Conservation (phyloP, 2,329 filamentous ascomycete genomes). For the Pyrenophora teres region DNA sequence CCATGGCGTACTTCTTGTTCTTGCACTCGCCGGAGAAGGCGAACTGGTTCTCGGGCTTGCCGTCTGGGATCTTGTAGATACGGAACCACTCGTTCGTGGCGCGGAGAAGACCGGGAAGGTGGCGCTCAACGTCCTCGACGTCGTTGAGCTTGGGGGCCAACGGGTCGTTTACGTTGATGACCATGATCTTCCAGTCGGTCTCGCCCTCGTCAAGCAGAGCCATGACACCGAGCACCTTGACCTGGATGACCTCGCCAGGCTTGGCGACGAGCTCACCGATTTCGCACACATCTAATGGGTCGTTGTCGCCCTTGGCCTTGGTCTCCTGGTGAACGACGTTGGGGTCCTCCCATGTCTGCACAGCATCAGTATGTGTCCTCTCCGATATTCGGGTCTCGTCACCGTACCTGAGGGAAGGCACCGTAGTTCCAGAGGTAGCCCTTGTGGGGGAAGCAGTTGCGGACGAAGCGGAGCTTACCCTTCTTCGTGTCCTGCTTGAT, state of each 20-base stretch:
- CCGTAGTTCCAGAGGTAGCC: conserved; percentile 99
- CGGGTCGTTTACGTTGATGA: conserved; percentile 98
- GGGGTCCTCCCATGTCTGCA: conserved; percentile 98
- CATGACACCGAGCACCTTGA: conserved; percentile 99
- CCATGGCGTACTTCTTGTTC: conserved; percentile 98
- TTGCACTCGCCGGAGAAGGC: conserved; percentile 99
- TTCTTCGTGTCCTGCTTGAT: conserved; percentile 99
- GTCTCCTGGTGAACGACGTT: conserved; percentile 96
- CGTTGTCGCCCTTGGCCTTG: conserved; percentile 99
- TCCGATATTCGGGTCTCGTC: conserved; percentile 36
- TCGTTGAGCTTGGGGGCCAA: conserved; percentile 96
- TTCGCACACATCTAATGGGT: conserved; percentile 98
- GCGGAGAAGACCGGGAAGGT: conserved; percentile 93
- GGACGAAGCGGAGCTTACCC: conserved; percentile 98
- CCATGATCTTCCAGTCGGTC: conserved; percentile 99
- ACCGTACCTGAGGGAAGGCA: conserved; percentile 90
- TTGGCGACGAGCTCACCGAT: conserved; percentile 98
- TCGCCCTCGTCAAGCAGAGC: conserved; percentile 98
- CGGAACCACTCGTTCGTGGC: conserved; percentile 99
- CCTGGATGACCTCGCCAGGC: conserved; percentile 96
- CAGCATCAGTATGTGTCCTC: conserved; percentile 32
- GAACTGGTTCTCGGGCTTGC: conserved; percentile 99
- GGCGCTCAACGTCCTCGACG: conserved; percentile 97
- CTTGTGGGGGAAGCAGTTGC: conserved; percentile 99
- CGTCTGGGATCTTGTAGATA: conserved; percentile 99